Conservation (phyloP, 805 yeast species). For the Zygosaccharomyces lentus region DNA sequence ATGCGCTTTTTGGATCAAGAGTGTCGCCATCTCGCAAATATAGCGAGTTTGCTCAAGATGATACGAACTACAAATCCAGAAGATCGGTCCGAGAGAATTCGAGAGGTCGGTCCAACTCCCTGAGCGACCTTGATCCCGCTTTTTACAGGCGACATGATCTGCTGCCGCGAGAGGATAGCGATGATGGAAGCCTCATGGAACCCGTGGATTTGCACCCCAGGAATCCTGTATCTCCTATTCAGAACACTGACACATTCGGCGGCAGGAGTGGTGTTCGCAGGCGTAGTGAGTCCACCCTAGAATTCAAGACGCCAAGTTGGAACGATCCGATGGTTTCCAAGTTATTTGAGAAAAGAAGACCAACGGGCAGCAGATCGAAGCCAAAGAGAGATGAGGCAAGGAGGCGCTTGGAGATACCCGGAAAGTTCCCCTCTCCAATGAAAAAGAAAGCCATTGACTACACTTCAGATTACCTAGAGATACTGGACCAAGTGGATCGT, state of each 20-base stretch:
- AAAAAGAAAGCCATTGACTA: slow-evolving; percentile 12
- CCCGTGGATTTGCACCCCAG: slow-evolving; percentile 16
- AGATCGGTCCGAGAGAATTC: background rate
- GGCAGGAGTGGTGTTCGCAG: slow-evolving; percentile 10
- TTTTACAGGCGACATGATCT: slow-evolving; percentile 29
- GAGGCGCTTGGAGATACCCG: slow-evolving; percentile 20
- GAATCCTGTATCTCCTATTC: background rate
- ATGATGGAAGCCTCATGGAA: slow-evolving; percentile 10
- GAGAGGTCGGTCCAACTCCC: slow-evolving; percentile 25
- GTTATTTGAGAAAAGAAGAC: slow-evolving; percentile 16
- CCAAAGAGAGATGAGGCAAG: background rate
- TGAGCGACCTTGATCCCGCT: slow-evolving; percentile 22
- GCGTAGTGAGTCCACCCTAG: slow-evolving; percentile 12
- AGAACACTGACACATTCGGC: slow-evolving; percentile 26
- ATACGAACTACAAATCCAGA: slow-evolving; percentile 20
- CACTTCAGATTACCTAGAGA: slow-evolving; percentile 20
- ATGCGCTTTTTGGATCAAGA: slow-evolving; percentile 30
- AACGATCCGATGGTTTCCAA: slow-evolving; percentile 27
- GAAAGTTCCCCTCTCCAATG: slow-evolving; percentile 32
- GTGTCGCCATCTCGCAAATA: slow-evolving; percentile 31
- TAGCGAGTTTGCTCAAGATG: slow-evolving; percentile 26
- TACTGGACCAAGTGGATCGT: slow-evolving; percentile 25
- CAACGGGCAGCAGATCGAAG: background rate
- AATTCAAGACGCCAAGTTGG: slow-evolving; percentile 18
- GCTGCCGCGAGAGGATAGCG: slow-evolving; percentile 11